Percentiles rank a stretch among this genome's conserved stretches.
phyloP scores from a whole-genome alignment of 768 basidiomycete genomes.

The Trametes coccinea region DNA sequence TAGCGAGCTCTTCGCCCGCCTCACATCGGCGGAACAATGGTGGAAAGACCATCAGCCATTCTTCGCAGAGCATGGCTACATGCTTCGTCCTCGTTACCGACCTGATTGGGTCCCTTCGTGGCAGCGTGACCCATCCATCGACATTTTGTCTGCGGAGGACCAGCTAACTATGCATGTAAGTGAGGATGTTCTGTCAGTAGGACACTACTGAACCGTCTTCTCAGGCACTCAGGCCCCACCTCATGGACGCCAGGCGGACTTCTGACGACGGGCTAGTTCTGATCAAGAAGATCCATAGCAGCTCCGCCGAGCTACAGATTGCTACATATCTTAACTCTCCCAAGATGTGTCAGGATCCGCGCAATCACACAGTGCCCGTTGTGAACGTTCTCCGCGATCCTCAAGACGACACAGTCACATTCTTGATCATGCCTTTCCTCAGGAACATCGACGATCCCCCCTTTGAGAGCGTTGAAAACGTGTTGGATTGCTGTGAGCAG shows the following conservation, averaged over 20 bases:
- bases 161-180: neutral
- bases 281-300: constrained; percentile 14
- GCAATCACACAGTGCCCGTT: constrained; percentile 25
- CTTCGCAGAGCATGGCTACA: neutral
- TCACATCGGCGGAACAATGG: neutral
- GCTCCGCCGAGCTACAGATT: constrained; percentile 12
- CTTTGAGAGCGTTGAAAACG: constrained; percentile 19
- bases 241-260: constrained; percentile 24
- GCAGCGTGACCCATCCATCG: neutral
- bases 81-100: neutral
- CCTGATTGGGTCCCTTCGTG: neutral
- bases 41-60: neutral
- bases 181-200: neutral
- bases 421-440: constrained; percentile 29
- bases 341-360: constrained; percentile 12
- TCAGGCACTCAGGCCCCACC: neutral
- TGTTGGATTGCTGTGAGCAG: constrained; percentile 25
- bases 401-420: neutral
- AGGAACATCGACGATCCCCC: constrained; percentile 17
- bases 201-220: neutral
- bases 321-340: constrained; percentile 8
- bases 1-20: neutral
- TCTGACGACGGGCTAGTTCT: constrained; percentile 20
- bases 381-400: constrained; percentile 16
- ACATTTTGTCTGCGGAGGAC: neutral